Base-by-base conservation (phyloP, 768 basidiomycete genomes). In the Amanita subjunquillea region DNA sequence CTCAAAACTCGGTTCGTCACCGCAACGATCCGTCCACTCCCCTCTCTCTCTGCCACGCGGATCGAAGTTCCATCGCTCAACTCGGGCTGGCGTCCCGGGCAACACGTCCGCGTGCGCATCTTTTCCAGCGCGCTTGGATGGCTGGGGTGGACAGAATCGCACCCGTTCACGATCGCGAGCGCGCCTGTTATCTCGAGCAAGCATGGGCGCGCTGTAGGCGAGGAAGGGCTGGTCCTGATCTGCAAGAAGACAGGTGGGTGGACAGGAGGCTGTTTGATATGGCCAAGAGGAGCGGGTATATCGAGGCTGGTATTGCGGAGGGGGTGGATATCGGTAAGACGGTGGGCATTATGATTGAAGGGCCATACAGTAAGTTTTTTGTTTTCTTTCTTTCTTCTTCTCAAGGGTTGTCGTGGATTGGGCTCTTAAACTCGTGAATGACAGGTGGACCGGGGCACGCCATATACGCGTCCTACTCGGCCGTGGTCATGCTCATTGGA, bases 131-230 rank as follows among this genome's bases (percentile, higher is more conserved):
- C 69, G 3, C 73, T 85, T 71, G 83, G 84, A 4, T 63, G 70
- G 63, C 64, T 68, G 34, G 77, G 77, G 12, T 79, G 80, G 73
- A 65, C 75, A 3, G 83, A 91, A 60, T 67, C 71, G 1, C 91
- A 93, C 57, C 90, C 88, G 0, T 91, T 91, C 66, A 87, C 90
- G 2, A 87, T 92, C 56, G 82, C 88, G 2, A 83, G 78, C 53
- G 43, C 51, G 2, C 51, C 51, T 10, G 51, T 53, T 8, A 44
- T 7, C 3, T 53, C 51, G 22, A 46, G 36, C 7, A 36, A 23
- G 15, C 27, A 50, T 1, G 48, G 48, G 8, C 27, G 36, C 12
- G 30, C 43, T 8, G 79, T 79, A 3, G 71, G 75, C n/a, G 66
- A 54, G 15, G 80, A 84, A 38, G 85, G 87, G 0, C 58, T 91